Evolutionary conservation across 192 early-diverging fungal species (phyloP).

Genomic region (Coemansia sp.): DNA sequence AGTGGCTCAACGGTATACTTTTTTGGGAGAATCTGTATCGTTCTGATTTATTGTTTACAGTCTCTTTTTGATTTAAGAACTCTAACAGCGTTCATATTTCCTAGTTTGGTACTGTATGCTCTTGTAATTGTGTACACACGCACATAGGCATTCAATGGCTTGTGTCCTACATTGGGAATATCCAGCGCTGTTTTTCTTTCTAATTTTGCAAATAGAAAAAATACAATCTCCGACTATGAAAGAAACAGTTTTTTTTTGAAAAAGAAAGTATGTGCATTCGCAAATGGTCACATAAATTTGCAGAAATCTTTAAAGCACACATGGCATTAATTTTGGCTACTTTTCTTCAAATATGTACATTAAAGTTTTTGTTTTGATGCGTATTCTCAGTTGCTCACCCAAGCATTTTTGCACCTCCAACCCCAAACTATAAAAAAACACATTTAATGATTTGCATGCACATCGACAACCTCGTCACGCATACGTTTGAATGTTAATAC

Average conservation of each 20-base stretch:
- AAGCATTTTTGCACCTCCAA: neutral
- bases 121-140: neutral
- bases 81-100: neutral
- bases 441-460: neutral
- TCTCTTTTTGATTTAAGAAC: neutral
- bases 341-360: neutral
- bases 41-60: neutral
- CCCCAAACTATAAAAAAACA: neutral
- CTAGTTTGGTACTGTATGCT: neutral
- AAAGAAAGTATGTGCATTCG: constrained; percentile 3
- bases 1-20: neutral
- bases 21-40: neutral
- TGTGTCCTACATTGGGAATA: neutral
- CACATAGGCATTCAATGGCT: neutral
- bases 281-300: constrained; percentile 7
- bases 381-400: neutral
- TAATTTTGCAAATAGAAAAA: neutral
- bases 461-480: neutral
- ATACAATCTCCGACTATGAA: neutral
- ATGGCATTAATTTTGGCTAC: neutral
- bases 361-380: neutral
- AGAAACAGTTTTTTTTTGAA: neutral
- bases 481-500: neutral
- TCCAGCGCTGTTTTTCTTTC: neutral
- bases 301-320: neutral